Conservation (phyloP, 371 early-diverging fungal species). For the Mortierella sp. region DNA sequence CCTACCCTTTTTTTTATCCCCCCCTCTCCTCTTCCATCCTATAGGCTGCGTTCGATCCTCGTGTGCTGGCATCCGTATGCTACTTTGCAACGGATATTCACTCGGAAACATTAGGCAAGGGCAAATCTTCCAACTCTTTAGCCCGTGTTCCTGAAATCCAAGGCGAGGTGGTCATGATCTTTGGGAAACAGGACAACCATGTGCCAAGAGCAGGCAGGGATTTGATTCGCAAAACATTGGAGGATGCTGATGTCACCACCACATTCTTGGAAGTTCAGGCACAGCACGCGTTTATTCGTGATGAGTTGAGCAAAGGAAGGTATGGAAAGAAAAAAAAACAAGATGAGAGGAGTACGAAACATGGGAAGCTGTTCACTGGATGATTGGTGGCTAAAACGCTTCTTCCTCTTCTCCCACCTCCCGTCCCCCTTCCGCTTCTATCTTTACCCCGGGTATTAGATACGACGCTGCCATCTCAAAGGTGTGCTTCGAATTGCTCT, state of each 20-base stretch:
- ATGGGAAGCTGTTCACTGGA: neutral
- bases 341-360: neutral
- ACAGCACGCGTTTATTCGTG: slow-evolving; percentile 70
- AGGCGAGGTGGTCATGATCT: slow-evolving; percentile 66
- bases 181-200: slow-evolving; percentile 68
- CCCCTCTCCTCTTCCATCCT: neutral
- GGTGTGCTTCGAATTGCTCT: slow-evolving; percentile 61
- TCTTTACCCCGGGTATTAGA: no score
- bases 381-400: no score
- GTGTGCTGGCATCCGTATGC: slow-evolving; percentile 61
- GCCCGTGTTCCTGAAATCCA: slow-evolving; percentile 56
- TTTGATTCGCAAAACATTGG: slow-evolving; percentile 59
- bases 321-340: neutral
- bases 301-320: slow-evolving; percentile 65
- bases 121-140: slow-evolving; percentile 57
- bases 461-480: slow-evolving; percentile 66
- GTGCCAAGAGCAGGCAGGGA: slow-evolving; percentile 62
- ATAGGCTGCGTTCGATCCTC: slow-evolving; percentile 60
- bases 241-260: slow-evolving; percentile 55
- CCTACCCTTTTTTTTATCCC: neutral
- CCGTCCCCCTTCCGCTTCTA: no score
- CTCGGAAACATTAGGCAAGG: slow-evolving; percentile 56
- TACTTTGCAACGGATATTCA: slow-evolving; percentile 71
- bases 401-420: no score
- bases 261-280: slow-evolving; percentile 65